phyloP scores from a whole-genome alignment of 495 filamentous ascomycete species.

The Echria macrotheca region DNA sequence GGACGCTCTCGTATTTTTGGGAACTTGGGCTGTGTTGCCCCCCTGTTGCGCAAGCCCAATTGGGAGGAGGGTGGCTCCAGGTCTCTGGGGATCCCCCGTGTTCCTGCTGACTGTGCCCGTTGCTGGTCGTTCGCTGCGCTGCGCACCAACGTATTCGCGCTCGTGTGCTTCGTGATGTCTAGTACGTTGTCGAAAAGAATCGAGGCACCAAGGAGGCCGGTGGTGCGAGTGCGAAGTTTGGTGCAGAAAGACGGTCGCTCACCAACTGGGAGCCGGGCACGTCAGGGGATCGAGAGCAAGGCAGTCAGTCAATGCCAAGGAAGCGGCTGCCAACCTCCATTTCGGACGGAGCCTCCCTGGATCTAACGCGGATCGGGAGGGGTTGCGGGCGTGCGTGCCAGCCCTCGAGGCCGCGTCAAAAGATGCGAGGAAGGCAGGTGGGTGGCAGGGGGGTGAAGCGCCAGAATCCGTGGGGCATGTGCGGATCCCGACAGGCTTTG shows the following conservation, averaged over 20 bases:
- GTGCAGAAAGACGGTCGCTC: no score
- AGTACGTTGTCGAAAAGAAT: background rate
- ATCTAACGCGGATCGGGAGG: background rate
- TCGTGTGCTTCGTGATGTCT: background rate
- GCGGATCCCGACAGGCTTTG: constrained; percentile 1
- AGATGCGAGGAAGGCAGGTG: background rate
- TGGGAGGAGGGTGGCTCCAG: constrained; percentile 13
- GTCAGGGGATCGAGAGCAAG: background rate
- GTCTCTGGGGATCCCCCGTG: constrained; percentile 2
- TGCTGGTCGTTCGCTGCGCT: background rate
- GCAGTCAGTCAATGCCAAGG: background rate
- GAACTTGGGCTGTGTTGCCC: constrained; percentile 15
- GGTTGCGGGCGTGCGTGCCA: background rate
- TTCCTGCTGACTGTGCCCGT: constrained; percentile 1
- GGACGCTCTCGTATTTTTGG: constrained; percentile 13
- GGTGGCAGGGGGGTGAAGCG: background rate
- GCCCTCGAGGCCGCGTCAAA: background rate
- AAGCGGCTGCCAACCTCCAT: constrained; percentile 5
- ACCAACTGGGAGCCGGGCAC: background rate
- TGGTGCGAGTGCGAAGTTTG: no score
- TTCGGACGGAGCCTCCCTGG: background rate
- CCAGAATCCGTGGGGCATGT: background rate
- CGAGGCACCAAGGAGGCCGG: background rate
- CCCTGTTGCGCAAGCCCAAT: constrained; percentile 15
- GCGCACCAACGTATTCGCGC: no score